These are phyloP conservation scores for Erodium texanum DNA, from an alignment of 441 rosid species.

Conservation along the genomic window DNA sequence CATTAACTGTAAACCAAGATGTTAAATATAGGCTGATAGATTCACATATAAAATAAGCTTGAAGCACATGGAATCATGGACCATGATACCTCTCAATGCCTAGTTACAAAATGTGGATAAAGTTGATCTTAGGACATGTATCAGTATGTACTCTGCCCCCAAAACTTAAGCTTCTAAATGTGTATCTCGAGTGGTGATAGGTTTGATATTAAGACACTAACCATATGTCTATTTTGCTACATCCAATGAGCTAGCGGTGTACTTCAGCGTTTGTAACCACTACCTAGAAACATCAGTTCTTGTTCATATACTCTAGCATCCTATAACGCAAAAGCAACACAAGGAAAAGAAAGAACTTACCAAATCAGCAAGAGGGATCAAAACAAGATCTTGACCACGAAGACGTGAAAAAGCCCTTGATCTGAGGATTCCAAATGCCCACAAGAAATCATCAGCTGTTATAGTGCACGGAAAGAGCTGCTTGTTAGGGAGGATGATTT, in stretches of 20 bases:
- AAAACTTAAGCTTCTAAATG: neutral
- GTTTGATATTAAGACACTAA: neutral
- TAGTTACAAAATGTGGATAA: neutral
- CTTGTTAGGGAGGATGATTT: conserved; percentile 47
- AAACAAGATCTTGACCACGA: conserved; percentile 76
- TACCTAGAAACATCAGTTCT: neutral
- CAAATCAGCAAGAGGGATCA: conserved; percentile 85
- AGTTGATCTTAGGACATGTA: neutral
- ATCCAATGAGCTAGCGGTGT: too few species aligned
- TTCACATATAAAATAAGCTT: neutral
- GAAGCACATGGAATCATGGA: neutral
- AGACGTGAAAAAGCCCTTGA: conserved; percentile 87
- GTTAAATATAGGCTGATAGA: neutral
- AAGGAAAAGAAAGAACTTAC: conserved; percentile 31
- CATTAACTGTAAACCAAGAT: neutral
- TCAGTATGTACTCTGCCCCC: too few species aligned
- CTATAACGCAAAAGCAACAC: too few species aligned
- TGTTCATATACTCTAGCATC: neutral
- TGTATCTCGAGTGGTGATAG: neutral
- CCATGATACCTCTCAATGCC: neutral
- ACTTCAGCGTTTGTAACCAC: neutral
- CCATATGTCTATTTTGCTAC: neutral
- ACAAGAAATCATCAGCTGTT: conserved; percentile 55
- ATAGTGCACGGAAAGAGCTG: conserved; percentile 52
- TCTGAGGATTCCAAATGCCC: conserved; percentile 90